Evolutionary conservation across 805 yeast genomes (phyloP), one percentile per base, ranked within the genome.

Genomic region (Brettanomyces naardenensis): DNA sequence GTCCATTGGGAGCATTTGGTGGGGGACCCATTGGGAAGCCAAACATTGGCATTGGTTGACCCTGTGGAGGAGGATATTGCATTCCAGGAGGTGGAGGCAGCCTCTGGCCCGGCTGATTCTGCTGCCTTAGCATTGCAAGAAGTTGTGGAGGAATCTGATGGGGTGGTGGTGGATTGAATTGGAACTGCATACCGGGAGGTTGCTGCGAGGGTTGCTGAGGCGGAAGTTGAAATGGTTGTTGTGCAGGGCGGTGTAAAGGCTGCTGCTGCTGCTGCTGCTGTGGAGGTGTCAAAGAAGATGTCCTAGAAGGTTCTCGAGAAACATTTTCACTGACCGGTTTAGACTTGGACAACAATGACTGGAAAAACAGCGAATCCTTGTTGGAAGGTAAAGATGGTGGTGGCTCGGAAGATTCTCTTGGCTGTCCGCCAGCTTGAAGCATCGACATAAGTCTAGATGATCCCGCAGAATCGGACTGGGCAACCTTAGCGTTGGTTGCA

Each of bases 291-390:
- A n/a, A n/a, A n/a, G n/a, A n/a, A n/a, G n/a, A n/a, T n/a, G n/a
- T n/a, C n/a, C n/a, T n/a, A n/a, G n/a, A n/a, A n/a, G n/a, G n/a
- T n/a, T n/a, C n/a, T n/a, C n/a, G n/a, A n/a, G n/a, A n/a, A n/a
- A n/a, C n/a, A n/a, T n/a, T n/a, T n/a, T n/a, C n/a, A n/a, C n/a
- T n/a, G n/a, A n/a, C n/a, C n/a, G n/a, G 26, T 11, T 23, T 23
- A 11, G 57, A 51, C 42, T 66, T 69, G 29, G 64, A 59, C 44
- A 73, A 51, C 38, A 73, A 53, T 4, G 76, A 65, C 57, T 66
- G 61, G 47, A 73, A 69, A 43, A 73, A 73, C 13, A 64, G 51
- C 41, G 70, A 74, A 44, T 56, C 53, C 17, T 45, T 47, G 15
- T 41, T 28, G 11, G 38, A 37, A 17, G 36, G 23, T 28, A 11